Evolutionary conservation across 2,329 filamentous ascomycete genomes (phyloP), one percentile per base, ranked within the genome.

Genomic region (Microdochium bolleyi): DNA sequence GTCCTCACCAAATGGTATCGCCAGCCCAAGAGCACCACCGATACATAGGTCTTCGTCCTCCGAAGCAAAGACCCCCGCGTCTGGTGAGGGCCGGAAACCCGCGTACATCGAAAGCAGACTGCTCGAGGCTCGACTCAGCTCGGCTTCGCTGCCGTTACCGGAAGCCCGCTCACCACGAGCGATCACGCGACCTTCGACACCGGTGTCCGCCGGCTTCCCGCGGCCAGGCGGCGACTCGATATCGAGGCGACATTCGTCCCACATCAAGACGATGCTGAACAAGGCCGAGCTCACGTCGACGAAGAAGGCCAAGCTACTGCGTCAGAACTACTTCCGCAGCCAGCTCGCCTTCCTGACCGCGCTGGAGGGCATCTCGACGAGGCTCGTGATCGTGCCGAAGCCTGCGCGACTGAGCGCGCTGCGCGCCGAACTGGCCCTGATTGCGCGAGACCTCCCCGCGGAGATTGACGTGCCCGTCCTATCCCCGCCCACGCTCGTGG

Each of bases 381-480:
- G 88, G n/a, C 73, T 94, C 48, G 87, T 94, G 5, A 78, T 87
- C 52, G 89, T 94, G 4, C 89, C 89, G 1, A 94, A 94, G 64
- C 83, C 85, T 32, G 89, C 89, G 41, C 83, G 89, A 30, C 77
- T 94, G 60, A 94, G 89, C 67, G 89, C 89, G 44, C 73, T 94
- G 48, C 80, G 89, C 53, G 89, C 89, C 2, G 89, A 94, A 68
- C 75, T 94, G 55, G 89, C 88, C 14, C 75, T 94, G 34, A 88
- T 94, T 56, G 86, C 85, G 2, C 87, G 89, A 62, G 89, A 94
- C 63, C 71, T 94, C 48, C 89, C 89, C 0, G 87, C 89, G 3
- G 89, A 94, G 67, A 84, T 94, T 16, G 89, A 94, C 61, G 88
- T 94, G 52, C 89, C 89, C 0, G 78, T 91, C 9, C 88, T 94